phyloP scores from a whole-genome alignment of 495 filamentous ascomycete species.

The Tuber calosporum region DNA sequence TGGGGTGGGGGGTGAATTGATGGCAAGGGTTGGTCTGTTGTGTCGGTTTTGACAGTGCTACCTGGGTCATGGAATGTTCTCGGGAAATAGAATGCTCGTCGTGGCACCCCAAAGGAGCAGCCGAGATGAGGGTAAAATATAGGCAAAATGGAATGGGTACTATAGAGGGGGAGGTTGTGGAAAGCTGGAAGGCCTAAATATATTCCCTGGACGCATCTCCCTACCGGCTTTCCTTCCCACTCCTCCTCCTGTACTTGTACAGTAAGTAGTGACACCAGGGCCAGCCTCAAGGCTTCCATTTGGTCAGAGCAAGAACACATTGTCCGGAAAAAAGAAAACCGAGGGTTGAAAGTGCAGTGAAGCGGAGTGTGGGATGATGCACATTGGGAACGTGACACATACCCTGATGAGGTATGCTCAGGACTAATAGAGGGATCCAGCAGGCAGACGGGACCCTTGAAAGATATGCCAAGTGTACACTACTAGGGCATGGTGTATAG shows the following conservation, averaged over 20 bases:
- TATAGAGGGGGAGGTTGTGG: not conserved
- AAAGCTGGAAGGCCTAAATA: not conserved
- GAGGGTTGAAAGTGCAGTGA: not conserved
- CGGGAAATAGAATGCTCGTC: not conserved
- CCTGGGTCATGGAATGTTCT: not conserved
- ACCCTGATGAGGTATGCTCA: not conserved
- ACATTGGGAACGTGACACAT: not conserved
- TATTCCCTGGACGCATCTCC: not conserved
- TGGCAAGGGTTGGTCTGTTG: not conserved
- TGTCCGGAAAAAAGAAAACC: not conserved
- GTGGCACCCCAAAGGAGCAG: not conserved
- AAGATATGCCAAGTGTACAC: too few relatives aligned
- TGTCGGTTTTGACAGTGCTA: not conserved
- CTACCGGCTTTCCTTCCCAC: not conserved
- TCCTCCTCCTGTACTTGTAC: not conserved
- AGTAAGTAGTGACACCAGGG: not conserved
- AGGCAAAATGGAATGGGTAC: not conserved
- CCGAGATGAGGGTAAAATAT: not conserved
- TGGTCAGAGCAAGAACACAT: not conserved
- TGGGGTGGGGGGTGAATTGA: not conserved
- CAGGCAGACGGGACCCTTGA: too few relatives aligned
- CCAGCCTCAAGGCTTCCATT: not conserved
- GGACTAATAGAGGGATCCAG: not conserved
- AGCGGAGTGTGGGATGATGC: not conserved
- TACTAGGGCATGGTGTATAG: too few relatives aligned